A percentile compares a stretch with the other conserved stretches of the same genome.
phyloP scores from a whole-genome alignment of 164 flowering plant genomes.

The Vitis rotundifolia region DNA sequence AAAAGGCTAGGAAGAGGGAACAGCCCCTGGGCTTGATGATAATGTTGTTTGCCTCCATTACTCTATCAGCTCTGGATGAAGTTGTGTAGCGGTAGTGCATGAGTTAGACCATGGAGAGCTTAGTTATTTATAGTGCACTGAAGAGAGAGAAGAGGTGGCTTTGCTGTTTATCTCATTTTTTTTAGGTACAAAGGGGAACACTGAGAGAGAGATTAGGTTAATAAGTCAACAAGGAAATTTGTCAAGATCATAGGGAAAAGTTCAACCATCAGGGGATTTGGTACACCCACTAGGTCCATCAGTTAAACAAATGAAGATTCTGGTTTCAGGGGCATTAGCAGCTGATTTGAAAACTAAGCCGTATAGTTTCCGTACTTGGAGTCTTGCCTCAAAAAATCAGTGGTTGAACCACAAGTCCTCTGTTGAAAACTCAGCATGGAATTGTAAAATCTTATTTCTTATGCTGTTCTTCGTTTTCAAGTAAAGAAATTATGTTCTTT shows the following conservation, averaged over 20 bases:
- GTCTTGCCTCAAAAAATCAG: too few species aligned
- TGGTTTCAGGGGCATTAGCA: not conserved
- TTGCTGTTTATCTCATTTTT: not conserved
- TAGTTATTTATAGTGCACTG: constrained; percentile 25
- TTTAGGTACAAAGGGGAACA: not conserved
- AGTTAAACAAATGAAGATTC: not conserved
- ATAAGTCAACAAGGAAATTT: constrained; percentile 17
- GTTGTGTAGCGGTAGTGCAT: not conserved
- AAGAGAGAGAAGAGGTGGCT: constrained; percentile 1
- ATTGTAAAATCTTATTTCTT: too few species aligned
- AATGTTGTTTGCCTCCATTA: constrained; percentile 25
- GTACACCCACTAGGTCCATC: constrained; percentile 40
- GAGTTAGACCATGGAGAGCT: not conserved
- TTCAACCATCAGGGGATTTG: constrained; percentile 38
- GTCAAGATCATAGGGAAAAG: constrained; percentile 3
- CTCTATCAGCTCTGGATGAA: not conserved
- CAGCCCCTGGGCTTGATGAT: constrained; percentile 7
- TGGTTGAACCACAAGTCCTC: too few species aligned
- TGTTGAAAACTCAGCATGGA: too few species aligned
- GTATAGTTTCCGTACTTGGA: too few species aligned
- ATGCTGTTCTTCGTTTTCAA: too few species aligned
- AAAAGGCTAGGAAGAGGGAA: constrained; percentile 17
- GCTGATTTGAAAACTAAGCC: too few species aligned
- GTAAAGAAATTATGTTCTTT: too few species aligned
- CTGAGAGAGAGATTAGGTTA: not conserved